Evolutionary conservation across 129 eudicot genomes (phyloP), one percentile per base, ranked within the genome.

Genomic region (Deinandra increscens): DNA sequence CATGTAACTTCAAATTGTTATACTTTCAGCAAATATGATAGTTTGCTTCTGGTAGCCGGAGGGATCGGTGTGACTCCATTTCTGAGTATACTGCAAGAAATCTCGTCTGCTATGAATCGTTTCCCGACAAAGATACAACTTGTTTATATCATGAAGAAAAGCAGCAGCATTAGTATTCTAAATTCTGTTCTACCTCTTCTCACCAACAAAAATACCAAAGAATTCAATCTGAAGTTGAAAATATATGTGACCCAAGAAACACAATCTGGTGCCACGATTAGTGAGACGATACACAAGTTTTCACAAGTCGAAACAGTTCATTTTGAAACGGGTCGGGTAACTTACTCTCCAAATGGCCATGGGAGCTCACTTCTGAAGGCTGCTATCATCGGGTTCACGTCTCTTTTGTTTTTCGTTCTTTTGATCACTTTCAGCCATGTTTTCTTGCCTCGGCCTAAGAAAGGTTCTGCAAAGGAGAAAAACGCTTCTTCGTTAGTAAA

Each of bases 31-130:
- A 89, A 96, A 73, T 82, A 89, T 56, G 93, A 94, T 61, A 84
- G 85, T 65, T 61, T 94, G 70, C 83, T 94, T 75, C 78, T 94
- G 45, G 82, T 94, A 45, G 95, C 88, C 1, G 99, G 95, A 63
- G 99, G 99, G 59, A 85, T 87, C 17, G 99, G 99, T 70, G 75
- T 94, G 66, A 89, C 99, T 17, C 99, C 97, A 74, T 85, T 94
- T 45, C 62, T 87, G 34, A 85, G 95, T 71, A 85, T 94, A 77
- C 60, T 93, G 80, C 90, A 86, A 56, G 96, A 89, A 78, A 78
- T 87, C 43, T 74, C 82, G 39, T 79, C 77, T 18, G 50, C 67
- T 43, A 53, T 59, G 31, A 68, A 51, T 8, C 74, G 33, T 39
- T 69, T 76, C 42, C 97, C 98, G 0, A 31, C 80, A 34, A 71